Evolutionary conservation across 2,329 filamentous ascomycete species (phyloP), one percentile per base, ranked within the genome.

Genomic region (Neobulgaria alba): DNA sequence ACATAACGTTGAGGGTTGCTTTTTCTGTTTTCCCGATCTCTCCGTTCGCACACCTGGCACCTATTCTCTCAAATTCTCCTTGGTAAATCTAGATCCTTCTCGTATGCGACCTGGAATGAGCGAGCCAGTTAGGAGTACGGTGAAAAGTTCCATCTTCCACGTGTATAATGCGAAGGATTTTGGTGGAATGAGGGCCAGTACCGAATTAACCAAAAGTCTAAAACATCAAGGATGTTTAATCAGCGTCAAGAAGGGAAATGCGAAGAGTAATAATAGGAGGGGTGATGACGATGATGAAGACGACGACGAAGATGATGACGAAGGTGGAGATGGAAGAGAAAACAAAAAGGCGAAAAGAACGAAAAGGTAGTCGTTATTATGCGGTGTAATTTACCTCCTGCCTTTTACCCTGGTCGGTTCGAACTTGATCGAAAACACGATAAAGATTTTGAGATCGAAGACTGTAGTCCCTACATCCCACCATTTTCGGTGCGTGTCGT

Each of bases 131-230:
- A 61, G 67, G n/a, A 68, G 67, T 7, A 65, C 66, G 15, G 66
- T 64, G 12, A 71, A 79, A 63, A 86, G 78, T 56, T 76, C 85
- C 12, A 66, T 79, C n/a, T 89, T 92, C 56, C 78, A 75, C 10
- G 85, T 89, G 5, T 89, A 82, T 60, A 88, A 82, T 32, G 85
- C 85, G 32, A 92, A 90, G 58, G 85, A 90, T 57, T 92, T 92
- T 45, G 83, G 84, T 0, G 85, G 85, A 4, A 92, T 92, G 85
- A 71, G 79, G 42, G 79, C 83, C 1, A 88, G 82, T 59, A 88
- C 82, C 18, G 68, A 73, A 14, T 63, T 92, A 29, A 85, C 85
- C 1, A 84, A 84, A 59, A 70, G 74, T 21, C 65, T 92, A 42
- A 85, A 86, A 60, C 71, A 83, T 54, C 85, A 90, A 62, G 85